Percentiles rank a stretch among this genome's conserved stretches.
Evolutionary conservation across 202 grass and related monocot genomes (phyloP).

Genomic region (Carex sylvatica): DNA sequence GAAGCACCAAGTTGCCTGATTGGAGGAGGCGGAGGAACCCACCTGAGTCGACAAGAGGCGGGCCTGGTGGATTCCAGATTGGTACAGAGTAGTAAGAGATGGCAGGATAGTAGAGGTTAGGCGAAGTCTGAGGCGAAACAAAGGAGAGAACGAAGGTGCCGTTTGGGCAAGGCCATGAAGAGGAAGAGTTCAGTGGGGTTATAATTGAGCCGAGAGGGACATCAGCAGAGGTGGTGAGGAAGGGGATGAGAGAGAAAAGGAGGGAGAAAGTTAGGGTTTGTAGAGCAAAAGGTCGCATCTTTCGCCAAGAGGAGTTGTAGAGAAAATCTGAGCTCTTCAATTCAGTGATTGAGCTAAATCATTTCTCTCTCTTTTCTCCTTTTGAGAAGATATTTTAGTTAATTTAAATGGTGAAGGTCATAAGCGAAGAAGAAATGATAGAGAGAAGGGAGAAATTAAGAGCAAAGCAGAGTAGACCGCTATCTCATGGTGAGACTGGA

Average conservation of each 20-base stretch:
- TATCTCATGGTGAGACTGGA: background rate
- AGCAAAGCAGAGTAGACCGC: background rate
- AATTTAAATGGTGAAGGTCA: background rate
- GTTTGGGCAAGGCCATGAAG: constrained; percentile 53
- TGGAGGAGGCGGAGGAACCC: constrained; percentile 53
- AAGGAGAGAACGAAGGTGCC: constrained; percentile 61
- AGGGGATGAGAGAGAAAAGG: constrained; percentile 31
- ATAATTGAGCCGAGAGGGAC: constrained; percentile 55
- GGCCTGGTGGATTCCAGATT: constrained; percentile 60
- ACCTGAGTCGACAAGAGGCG: constrained; percentile 49
- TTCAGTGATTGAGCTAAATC: background rate
- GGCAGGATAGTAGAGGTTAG: constrained; percentile 66
- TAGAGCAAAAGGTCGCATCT: constrained; percentile 27
- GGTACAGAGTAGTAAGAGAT: constrained; percentile 58
- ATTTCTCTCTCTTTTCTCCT: background rate
- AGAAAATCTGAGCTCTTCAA: background rate
- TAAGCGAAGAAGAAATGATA: background rate
- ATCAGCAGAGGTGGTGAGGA: constrained; percentile 37
- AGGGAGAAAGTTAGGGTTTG: constrained; percentile 11
- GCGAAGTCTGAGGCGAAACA: constrained; percentile 35
- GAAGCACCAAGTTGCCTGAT: constrained; percentile 63
- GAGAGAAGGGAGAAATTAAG: background rate
- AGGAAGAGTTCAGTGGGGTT: constrained; percentile 29
- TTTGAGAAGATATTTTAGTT: background rate
- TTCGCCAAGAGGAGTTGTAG: background rate